Conservation (phyloP, 768 basidiomycete species). For the Boletus vinaceobasis region DNA sequence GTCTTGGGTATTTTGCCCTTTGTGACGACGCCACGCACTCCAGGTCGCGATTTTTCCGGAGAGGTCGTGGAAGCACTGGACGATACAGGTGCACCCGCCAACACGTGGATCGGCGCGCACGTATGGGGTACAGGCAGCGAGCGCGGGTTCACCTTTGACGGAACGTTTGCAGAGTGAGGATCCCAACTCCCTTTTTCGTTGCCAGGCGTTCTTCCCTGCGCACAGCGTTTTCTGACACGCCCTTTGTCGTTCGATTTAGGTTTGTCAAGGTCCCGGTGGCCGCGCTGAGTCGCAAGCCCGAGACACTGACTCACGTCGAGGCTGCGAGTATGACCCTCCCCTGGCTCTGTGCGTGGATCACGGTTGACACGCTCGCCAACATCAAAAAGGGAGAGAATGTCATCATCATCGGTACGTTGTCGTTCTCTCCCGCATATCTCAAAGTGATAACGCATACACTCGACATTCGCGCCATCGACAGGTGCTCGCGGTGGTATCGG, state of each 20-base stretch:
- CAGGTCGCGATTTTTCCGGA: conserved; percentile 34
- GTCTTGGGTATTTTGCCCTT: conserved; percentile 28
- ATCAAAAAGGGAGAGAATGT: conserved; percentile 34
- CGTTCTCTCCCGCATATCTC: background rate
- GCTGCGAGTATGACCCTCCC: conserved; percentile 34
- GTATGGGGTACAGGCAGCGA: conserved; percentile 36
- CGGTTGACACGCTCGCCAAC: conserved; percentile 32
- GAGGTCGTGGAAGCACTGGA: conserved; percentile 34
- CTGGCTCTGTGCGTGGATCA: conserved; percentile 38
- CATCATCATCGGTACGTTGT: conserved; percentile 27
- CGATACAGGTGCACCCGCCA: conserved; percentile 12
- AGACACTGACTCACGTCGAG: conserved; percentile 19
- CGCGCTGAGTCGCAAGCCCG: conserved; percentile 31
- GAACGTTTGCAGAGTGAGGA: conserved; percentile 35
- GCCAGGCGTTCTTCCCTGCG: background rate
- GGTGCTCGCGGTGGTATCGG: conserved; percentile 36
- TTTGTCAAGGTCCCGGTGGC: conserved; percentile 28
- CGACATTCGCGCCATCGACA: background rate
- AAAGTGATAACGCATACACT: background rate
- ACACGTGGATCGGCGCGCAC: conserved; percentile 27
- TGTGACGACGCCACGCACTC: conserved; percentile 31
- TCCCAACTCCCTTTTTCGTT: background rate
- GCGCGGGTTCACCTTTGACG: conserved; percentile 32
- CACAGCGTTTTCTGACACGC: background rate
- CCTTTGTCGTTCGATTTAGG: conserved; percentile 7